Evolutionary conservation across 2,329 filamentous ascomycete species (phyloP).

Genomic region (Neopestalotiopsis rosae): DNA sequence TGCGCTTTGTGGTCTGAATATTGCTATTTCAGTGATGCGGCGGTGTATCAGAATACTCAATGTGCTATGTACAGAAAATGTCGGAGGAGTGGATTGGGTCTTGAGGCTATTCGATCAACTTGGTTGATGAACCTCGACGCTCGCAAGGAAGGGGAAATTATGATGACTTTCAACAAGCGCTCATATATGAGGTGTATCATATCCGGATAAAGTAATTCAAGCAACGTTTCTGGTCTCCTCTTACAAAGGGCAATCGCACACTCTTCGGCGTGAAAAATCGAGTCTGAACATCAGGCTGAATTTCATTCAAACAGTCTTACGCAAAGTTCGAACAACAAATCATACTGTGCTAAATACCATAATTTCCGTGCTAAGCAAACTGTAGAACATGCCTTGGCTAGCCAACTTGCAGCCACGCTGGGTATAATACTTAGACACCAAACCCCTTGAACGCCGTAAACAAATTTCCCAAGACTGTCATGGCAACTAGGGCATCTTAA

Average conservation of each 20-base stretch:
- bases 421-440: not conserved
- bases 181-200: not conserved
- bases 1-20: not conserved
- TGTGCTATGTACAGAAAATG: not conserved
- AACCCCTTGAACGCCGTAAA: not conserved
- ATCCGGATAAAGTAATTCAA: not conserved
- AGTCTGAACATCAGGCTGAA: too few relatives aligned
- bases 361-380: not conserved
- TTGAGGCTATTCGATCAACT: not conserved
- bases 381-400: constrained; percentile 5
- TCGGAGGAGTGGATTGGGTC: not conserved
- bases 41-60: not conserved
- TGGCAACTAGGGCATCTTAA: too few relatives aligned
- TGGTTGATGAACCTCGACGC: not conserved
- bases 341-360: not conserved
- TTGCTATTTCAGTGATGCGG: not conserved
- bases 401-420: not conserved
- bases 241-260: not conserved
- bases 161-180: not conserved
- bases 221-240: not conserved
- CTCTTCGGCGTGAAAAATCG: not conserved
- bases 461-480: not conserved
- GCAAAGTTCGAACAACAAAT: not conserved
- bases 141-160: not conserved
- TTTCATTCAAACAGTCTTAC: not conserved